Percentiles rank a stretch among this genome's conserved stretches.
Evolutionary conservation across 2,329 filamentous ascomycete species (phyloP).

Genomic region (Microsporum ferrugineum): DNA sequence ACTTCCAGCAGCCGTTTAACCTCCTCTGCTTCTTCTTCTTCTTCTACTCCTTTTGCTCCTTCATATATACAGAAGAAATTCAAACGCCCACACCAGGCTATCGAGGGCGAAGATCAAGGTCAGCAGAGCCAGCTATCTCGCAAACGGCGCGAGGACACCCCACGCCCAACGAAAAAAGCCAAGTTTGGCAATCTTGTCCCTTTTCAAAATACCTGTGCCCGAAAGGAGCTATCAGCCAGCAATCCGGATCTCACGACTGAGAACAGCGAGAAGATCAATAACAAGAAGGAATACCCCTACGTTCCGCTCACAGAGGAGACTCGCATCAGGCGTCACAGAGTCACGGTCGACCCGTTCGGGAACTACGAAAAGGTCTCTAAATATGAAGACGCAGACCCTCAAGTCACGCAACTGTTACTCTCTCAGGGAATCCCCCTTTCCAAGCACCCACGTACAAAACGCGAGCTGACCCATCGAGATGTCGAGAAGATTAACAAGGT

Average conservation of each 20-base stretch:
- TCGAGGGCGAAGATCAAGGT: neutral
- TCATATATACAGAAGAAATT: neutral
- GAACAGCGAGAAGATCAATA: neutral
- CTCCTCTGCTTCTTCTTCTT: neutral
- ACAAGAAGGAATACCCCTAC: neutral
- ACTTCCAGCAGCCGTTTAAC: neutral
- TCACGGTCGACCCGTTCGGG: conserved; percentile 10
- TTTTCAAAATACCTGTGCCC: neutral
- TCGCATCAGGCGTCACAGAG: conserved; percentile 6
- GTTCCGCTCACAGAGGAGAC: neutral
- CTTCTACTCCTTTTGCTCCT: neutral
- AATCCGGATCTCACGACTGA: neutral
- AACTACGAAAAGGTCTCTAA: conserved; percentile 5
- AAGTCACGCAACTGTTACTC: neutral
- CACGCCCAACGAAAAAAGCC: neutral
- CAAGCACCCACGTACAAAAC: neutral
- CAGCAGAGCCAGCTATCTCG: neutral
- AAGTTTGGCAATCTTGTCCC: neutral
- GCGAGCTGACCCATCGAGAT: neutral
- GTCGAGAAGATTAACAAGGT: neutral
- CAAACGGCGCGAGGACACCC: neutral
- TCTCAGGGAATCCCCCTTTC: neutral
- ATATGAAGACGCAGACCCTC: neutral
- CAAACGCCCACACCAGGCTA: neutral
- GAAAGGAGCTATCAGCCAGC: neutral